phyloP scores from a whole-genome alignment of 2,329 filamentous ascomycete genomes.

The Pezicula radicicola region DNA sequence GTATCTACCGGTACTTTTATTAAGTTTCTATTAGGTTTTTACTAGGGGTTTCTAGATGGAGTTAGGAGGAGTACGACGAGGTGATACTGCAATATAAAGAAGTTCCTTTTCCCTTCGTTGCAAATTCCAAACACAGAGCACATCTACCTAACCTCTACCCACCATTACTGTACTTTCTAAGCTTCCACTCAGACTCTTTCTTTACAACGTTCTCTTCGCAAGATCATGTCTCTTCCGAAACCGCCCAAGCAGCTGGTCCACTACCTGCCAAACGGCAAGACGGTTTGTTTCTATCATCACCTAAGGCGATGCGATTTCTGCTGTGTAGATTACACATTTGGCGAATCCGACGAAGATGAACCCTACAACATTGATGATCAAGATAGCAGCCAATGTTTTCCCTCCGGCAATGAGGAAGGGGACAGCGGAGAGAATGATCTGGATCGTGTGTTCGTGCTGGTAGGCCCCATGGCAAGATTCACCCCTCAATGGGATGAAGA shows the following conservation, averaged over 20 bases:
- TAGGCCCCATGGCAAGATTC: not conserved
- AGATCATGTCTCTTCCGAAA: not conserved
- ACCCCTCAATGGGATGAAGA: constrained; percentile 1
- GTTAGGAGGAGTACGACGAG: no score
- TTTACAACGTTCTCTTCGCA: not conserved
- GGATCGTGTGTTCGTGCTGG: not conserved
- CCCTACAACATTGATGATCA: not conserved
- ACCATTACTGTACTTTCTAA: no score
- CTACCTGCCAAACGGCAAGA: not conserved
- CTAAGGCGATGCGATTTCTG: not conserved
- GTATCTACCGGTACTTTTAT: no score
- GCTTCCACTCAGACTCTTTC: no score
- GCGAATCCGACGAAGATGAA: constrained; percentile 5
- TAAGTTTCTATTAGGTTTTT: no score
- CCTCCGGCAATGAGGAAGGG: not conserved
- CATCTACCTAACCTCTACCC: no score
- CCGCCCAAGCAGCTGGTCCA: not conserved
- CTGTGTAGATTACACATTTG: not conserved
- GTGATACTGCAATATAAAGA: no score
- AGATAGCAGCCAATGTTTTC: not conserved
- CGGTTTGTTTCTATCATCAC: constrained; percentile 1
- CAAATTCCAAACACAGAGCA: no score
- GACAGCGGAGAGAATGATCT: not conserved
- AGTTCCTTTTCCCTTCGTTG: no score
- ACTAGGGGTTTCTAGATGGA: no score